Base-by-base conservation (phyloP, 2,329 filamentous ascomycete genomes). In the Colletotrichum sublineola region DNA sequence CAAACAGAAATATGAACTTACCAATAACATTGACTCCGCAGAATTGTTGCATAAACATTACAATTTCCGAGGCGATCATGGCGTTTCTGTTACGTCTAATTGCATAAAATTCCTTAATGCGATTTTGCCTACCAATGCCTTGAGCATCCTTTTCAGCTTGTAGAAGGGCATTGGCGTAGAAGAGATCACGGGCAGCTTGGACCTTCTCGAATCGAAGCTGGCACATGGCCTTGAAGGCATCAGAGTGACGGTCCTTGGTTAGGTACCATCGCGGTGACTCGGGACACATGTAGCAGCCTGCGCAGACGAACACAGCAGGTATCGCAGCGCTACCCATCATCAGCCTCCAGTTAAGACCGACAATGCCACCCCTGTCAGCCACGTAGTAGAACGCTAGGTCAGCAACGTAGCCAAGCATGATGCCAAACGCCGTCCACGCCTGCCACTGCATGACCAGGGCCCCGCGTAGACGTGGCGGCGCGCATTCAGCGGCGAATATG, bases 381-480 rank as follows among this genome's bases (percentile, higher is more conserved):
- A 87, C 88, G 65, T 87, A 81, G 77, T 88, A 91, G 77, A 92
- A 91, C 9, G 87, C 88, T 38, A 92, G 82, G 76, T 91, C 89
- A 58, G 86, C 89, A 8, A 85, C 86, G 77, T 87, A 92, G 20
- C 90, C 90, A 5, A 88, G 2, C 82, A 89, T 85, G 73, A 89
- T 89, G 4, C 87, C 86, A 61, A 88, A 88, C 1, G 84, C 84
- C 0, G 84, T 86, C 84, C 84, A 86, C 80, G 85, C 81, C 79
- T 93, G 91, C 91, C 91, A 93, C 77, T 90, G 88, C 92, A 94
- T 94, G 44, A 93, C 91, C 6, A 94, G 82, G 1, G 90, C 91
- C 63, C 91, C 91, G 69, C 91, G 87, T 56, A 93, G 89, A 53
- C 80, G 81, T 0, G 91, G 88, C 0, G 91, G 91, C 0, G 90